Conservation (phyloP, 108 stramenopile species). For the Schizochytrium sp. region DNA sequence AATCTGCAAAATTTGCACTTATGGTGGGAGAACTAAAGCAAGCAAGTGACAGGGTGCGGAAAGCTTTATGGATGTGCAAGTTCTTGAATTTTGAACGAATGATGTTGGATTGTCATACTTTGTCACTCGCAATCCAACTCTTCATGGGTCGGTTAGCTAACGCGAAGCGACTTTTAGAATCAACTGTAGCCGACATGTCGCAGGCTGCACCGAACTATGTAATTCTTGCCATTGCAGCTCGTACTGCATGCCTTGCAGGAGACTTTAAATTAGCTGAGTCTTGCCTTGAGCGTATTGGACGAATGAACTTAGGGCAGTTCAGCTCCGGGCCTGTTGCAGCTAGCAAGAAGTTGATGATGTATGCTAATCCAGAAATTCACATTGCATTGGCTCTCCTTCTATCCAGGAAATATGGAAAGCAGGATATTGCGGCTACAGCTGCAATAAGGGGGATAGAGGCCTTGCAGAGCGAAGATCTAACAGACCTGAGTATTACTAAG, state of each 20-base stretch:
- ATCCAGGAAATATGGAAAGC: neutral
- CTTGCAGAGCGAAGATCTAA: neutral
- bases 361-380: neutral
- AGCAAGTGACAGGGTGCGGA: conserved; percentile 52
- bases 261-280: conserved; percentile 12
- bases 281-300: conserved; percentile 40
- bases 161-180: neutral
- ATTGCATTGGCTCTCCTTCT: conserved; percentile 13
- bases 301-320: neutral
- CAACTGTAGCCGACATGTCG: conserved; percentile 34
- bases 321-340: neutral
- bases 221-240: conserved; percentile 35
- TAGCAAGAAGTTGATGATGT: neutral
- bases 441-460: conserved; percentile 28
- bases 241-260: conserved; percentile 26
- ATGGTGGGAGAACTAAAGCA: conserved; percentile 56
- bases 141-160: conserved; percentile 20
- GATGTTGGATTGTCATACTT: neutral
- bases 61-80: conserved; percentile 48
- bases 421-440: conserved; percentile 6
- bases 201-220: conserved; percentile 35
- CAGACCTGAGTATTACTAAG: neutral
- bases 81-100: conserved; percentile 20
- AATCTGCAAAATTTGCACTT: neutral
- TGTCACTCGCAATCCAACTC: conserved; percentile 31